These are phyloP conservation scores for Chalciporus pseudorubinellus DNA, from an alignment of 768 basidiomycete species.

Conservation along the genomic window DNA sequence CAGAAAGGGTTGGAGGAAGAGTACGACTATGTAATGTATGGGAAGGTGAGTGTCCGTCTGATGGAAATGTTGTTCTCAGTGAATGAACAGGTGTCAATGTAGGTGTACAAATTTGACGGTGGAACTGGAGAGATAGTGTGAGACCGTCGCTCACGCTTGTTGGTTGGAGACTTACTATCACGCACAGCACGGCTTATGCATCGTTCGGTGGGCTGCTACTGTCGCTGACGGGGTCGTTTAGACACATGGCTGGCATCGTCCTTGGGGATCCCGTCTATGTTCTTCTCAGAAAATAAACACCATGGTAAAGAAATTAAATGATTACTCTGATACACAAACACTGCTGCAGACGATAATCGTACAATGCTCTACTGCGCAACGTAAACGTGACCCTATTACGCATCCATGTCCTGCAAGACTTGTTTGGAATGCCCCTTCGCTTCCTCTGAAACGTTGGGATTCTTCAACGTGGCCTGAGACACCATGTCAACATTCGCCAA, in stretches of 20 bases:
- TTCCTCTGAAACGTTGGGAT: slow-evolving; percentile 18
- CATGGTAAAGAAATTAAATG: not conserved
- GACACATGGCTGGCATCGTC: slow-evolving; percentile 89
- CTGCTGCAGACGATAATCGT: slow-evolving; percentile 4
- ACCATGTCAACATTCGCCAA: not conserved
- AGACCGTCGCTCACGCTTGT: slow-evolving; percentile 28
- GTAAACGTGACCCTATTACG: not conserved
- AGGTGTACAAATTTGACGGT: slow-evolving; percentile 98
- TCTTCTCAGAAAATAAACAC: slow-evolving; percentile 69
- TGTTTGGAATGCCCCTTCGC: slow-evolving; percentile 16
- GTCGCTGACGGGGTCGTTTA: slow-evolving; percentile 88
- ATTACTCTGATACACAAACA: not conserved
- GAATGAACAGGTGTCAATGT: slow-evolving; percentile 8
- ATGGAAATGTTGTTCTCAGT: not conserved
- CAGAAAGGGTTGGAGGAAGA: slow-evolving; percentile 85
- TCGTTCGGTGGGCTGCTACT: slow-evolving; percentile 96
- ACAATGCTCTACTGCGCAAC: not conserved
- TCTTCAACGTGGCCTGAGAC: slow-evolving; percentile 21
- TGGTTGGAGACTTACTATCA: not conserved
- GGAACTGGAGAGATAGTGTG: slow-evolving; percentile 83
- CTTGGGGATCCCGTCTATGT: slow-evolving; percentile 92
- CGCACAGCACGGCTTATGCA: slow-evolving; percentile 82
- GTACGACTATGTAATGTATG: slow-evolving; percentile 99
- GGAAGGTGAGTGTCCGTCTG: slow-evolving; percentile 60
- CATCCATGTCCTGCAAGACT: slow-evolving; percentile 10